Evolutionary conservation across 441 rosid genomes (phyloP).

Genomic region (Aquilaria agallochum): DNA sequence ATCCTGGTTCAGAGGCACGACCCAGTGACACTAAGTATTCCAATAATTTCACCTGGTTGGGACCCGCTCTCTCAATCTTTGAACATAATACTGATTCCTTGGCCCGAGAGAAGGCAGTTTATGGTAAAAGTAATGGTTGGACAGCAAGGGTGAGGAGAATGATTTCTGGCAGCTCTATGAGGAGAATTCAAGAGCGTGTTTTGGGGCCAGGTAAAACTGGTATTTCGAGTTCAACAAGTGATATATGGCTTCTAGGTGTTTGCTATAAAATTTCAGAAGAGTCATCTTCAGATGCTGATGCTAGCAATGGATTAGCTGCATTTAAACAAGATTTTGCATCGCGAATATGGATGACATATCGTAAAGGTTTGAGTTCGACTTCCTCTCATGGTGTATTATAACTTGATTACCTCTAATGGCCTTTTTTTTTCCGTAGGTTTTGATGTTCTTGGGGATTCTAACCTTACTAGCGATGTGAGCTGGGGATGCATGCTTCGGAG

Average conservation of each 20-base stretch:
- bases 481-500: conserved; percentile 99
- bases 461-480: conserved; percentile 61
- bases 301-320: conserved; percentile 40
- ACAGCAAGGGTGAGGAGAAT: conserved; percentile 60
- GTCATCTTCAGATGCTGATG: conserved; percentile 35
- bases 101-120: conserved; percentile 33
- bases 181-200: conserved; percentile 83
- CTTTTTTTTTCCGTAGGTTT: conserved; percentile 42
- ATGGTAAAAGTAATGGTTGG: conserved; percentile 60
- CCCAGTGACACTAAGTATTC: conserved; percentile 33
- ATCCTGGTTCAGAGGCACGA: conserved; percentile 48
- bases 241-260: conserved; percentile 85
- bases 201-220: conserved; percentile 71
- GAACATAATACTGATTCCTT: conserved; percentile 46
- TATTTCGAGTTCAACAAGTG: conserved; percentile 51
- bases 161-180: conserved; percentile 73
- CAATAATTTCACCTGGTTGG: conserved; percentile 55
- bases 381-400: background rate
- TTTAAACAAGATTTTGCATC: conserved; percentile 77
- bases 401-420: conserved; percentile 5
- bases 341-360: conserved; percentile 69
- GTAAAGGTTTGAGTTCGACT: conserved; percentile 56
- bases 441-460: conserved; percentile 62
- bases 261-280: conserved; percentile 63
- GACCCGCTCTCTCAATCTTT: conserved; percentile 66